Conservation (phyloP, 78 protist species). For the Dictyostelium purpureum region DNA sequence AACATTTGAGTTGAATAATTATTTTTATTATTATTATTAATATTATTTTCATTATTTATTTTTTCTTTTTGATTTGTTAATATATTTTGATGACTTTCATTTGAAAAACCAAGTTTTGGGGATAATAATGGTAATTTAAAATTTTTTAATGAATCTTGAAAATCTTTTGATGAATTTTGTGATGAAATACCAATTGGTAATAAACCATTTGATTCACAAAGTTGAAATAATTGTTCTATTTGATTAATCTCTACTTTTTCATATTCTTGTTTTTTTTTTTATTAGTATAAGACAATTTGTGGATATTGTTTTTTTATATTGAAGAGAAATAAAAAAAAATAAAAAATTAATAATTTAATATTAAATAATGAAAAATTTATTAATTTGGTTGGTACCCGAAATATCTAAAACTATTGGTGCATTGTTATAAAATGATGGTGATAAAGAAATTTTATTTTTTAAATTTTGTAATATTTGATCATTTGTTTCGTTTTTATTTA, state of each 20-base stretch:
- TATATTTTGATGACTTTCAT: too few species aligned
- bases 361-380: neutral
- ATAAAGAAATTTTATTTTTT: neutral
- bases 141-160: neutral
- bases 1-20: neutral
- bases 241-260: too few species aligned
- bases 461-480: neutral
- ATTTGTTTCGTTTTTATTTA: neutral
- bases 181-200: neutral
- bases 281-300: too few species aligned
- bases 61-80: neutral
- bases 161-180: neutral
- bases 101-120: too few species aligned
- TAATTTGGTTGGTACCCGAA: neutral
- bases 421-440: constrained; percentile 27
- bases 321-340: too few species aligned
- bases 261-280: too few species aligned
- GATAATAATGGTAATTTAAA: neutral
- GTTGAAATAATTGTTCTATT: too few species aligned
- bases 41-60: neutral
- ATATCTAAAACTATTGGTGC: constrained; percentile 19
- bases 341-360: too few species aligned
- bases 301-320: too few species aligned
- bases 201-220: constrained; percentile 1
- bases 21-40: neutral